A percentile compares a stretch with the other conserved stretches of the same genome.
These are phyloP conservation scores for Mitragyna speciosa DNA, from an alignment of 257 asterid genomes.

Conservation along the genomic window DNA sequence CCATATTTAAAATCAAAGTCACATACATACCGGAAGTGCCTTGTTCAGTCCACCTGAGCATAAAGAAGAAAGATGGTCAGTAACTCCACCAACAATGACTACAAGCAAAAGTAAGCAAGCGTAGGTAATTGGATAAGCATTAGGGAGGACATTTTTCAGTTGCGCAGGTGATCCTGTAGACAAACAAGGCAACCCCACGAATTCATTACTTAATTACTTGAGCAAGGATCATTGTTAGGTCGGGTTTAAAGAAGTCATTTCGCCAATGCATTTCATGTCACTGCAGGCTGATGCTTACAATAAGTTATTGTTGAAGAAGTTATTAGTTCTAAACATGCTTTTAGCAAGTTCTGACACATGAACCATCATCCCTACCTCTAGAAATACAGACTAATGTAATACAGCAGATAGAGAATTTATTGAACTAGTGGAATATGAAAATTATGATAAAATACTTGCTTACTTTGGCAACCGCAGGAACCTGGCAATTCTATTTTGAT, in stretches of 20 bases:
- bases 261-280: background rate
- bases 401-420: background rate
- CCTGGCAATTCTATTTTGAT: background rate
- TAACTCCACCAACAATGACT: background rate
- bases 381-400: background rate
- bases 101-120: background rate
- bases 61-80: background rate
- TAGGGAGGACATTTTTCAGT: background rate
- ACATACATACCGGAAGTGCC: background rate
- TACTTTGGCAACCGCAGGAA: background rate
- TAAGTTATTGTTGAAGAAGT: background rate
- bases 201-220: too few relatives aligned
- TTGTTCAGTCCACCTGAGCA: background rate
- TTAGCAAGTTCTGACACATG: background rate
- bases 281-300: background rate
- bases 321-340: background rate
- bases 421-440: background rate
- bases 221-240: too few relatives aligned
- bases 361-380: too few relatives aligned
- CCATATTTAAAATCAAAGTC: background rate
- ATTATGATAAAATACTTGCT: background rate
- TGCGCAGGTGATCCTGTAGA: background rate
- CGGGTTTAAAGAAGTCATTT: background rate
- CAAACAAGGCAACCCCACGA: background rate
- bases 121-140: background rate